These are phyloP conservation scores for Leccinellum albellum DNA, from an alignment of 768 basidiomycete genomes.

Conservation along the genomic window DNA sequence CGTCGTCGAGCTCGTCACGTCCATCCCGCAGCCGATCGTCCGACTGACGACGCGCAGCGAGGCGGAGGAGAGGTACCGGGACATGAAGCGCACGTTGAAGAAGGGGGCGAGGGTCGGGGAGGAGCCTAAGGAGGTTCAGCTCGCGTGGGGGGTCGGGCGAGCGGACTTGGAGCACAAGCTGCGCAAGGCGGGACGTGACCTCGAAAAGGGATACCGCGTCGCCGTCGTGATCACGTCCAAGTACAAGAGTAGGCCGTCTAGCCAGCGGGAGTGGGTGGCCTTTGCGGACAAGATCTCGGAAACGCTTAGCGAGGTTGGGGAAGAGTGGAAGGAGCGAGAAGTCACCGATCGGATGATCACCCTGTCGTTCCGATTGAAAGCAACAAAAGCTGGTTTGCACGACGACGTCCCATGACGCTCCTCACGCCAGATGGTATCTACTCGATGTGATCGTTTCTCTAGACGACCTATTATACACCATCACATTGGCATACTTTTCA, in stretches of 20 bases:
- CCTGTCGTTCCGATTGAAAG: slow-evolving; percentile 39
- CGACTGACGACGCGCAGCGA: slow-evolving; percentile 49
- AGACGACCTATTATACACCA: slow-evolving; percentile 21
- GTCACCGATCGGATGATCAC: slow-evolving; percentile 35
- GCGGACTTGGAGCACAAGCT: slow-evolving; percentile 68
- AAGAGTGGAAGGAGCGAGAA: slow-evolving; percentile 49
- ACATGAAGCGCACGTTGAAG: slow-evolving; percentile 33
- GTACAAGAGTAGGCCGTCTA: slow-evolving; percentile 37
- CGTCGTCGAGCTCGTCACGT: slow-evolving; percentile 54
- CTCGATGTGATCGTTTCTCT: slow-evolving; percentile 6
- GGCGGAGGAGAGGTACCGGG: slow-evolving; percentile 36
- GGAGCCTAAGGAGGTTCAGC: slow-evolving; percentile 62
- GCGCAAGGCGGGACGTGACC: slow-evolving; percentile 49
- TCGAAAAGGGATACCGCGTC: slow-evolving; percentile 59
- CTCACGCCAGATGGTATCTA: slow-evolving; percentile 8
- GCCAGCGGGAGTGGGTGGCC: slow-evolving; percentile 37
- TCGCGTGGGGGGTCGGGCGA: slow-evolving; percentile 61
- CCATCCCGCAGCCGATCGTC: slow-evolving; percentile 54
- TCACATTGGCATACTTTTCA: slow-evolving; percentile 22
- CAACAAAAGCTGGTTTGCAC: slow-evolving; percentile 15
- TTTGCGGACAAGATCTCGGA: slow-evolving; percentile 43
- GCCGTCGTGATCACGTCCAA: slow-evolving; percentile 55
- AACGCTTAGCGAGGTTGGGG: slow-evolving; percentile 45
- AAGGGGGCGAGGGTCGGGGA: slow-evolving; percentile 28
- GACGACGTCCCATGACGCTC: slow-evolving; percentile 6